These are phyloP conservation scores for Metschnikowia cubensis DNA, from an alignment of 805 yeast genomes.

Conservation along the genomic window DNA sequence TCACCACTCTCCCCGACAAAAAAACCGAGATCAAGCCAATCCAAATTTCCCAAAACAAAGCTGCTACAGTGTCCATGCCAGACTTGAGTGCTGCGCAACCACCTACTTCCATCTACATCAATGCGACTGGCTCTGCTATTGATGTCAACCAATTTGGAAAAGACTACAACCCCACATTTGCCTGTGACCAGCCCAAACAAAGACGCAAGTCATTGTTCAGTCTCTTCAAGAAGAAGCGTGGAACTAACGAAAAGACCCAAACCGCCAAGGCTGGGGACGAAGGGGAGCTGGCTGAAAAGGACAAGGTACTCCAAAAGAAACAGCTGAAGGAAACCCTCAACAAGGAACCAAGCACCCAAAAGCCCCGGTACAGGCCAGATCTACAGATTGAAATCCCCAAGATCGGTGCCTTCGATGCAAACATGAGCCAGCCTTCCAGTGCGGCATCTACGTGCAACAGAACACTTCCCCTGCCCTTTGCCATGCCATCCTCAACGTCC, in stretches of 20 bases:
- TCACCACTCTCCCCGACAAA: slow-evolving; percentile 6
- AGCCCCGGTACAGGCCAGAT: slow-evolving; percentile 6
- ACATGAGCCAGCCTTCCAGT: slow-evolving; percentile 12
- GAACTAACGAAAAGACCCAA: neutral
- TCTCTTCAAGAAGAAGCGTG: slow-evolving; percentile 28
- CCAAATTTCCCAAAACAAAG: neutral
- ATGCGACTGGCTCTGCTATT: slow-evolving; percentile 33
- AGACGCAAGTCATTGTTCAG: slow-evolving; percentile 32
- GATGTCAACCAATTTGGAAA: slow-evolving; percentile 40
- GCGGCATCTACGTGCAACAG: slow-evolving; percentile 16
- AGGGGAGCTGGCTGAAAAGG: neutral
- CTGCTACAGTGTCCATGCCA: slow-evolving; percentile 16
- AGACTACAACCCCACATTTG: slow-evolving; percentile 35
- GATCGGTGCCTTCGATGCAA: slow-evolving; percentile 8
- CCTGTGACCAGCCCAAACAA: neutral
- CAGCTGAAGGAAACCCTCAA: neutral
- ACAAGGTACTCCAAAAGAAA: neutral
- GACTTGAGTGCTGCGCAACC: slow-evolving; percentile 8
- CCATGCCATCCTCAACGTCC: slow-evolving; percentile 43
- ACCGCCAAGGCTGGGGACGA: neutral
- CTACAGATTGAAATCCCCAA: slow-evolving; percentile 17
- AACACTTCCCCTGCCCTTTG: slow-evolving; percentile 36
- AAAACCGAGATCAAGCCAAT: neutral
- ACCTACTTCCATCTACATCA: slow-evolving; percentile 11
- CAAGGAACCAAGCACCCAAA: neutral